Base-by-base conservation (phyloP, 2,329 filamentous ascomycete genomes). In the Seiridium unicorne region DNA sequence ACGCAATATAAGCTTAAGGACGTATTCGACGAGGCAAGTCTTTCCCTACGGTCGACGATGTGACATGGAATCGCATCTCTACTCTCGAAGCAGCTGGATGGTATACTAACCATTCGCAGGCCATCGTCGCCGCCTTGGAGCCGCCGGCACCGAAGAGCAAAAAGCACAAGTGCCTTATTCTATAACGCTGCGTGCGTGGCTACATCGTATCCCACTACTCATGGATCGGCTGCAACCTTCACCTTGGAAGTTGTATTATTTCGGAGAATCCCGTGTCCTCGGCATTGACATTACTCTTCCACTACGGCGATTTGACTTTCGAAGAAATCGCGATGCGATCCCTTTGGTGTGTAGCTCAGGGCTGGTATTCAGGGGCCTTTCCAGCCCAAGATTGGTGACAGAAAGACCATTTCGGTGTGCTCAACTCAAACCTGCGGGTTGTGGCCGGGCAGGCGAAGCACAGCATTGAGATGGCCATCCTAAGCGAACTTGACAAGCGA, bases 1-100 rank as follows among this genome's bases (percentile, higher is more conserved):
- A 98, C 95, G 64, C 95, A 99, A 81, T 97, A 93, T 81, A 97
- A 97, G 80, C 81, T 99, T 66, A 99, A 99, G 84, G 95, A 98
- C 73, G 95, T 99, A 18, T 99, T 99, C 78, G 95, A 99, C 72
- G 95, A 98, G 90, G 93, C 97, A 84, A 69, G 85, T 73, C 7
- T 13, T 42, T 26, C 18, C 38, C 38, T 13, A 42, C 7, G 38
- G 7, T 42, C 13, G 38, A 42, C 38, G 18, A 26, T 26, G 18
- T 26, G 18, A 26, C 18, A 26, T 26, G 18, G 18, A 26, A 26
- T 26, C 18, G 18, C 18, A 2, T 26, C 18, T 26, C 18, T 26
- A 26, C 18, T 26, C 18, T 26, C 18, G 18, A 26, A 26, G 18
- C 13, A 13, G 38, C 11, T 44, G 10, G 26, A 40, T 32, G 44